phyloP scores from a whole-genome alignment of 139 green algal genomes.

The Chlamydomonas applanata region DNA sequence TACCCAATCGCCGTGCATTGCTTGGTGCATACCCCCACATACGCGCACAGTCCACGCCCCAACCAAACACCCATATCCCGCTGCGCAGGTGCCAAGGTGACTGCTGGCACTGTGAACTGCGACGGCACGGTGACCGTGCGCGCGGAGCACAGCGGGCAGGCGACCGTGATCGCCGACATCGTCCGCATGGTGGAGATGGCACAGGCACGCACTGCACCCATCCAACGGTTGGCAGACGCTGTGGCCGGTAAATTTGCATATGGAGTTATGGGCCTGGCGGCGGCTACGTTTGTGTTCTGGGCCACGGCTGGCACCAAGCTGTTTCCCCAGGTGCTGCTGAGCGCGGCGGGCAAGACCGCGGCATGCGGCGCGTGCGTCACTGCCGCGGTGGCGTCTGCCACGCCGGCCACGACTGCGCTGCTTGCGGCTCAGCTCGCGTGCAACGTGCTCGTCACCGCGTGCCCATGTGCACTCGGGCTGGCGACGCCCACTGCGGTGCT shows the following conservation, averaged over 20 bases:
- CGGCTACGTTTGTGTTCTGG: conserved; percentile 84
- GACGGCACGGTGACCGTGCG: conserved; percentile 70
- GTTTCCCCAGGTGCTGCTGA: conserved; percentile 63
- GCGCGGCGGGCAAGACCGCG: neutral
- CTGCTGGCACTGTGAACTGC: conserved; percentile 83
- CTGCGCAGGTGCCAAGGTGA: conserved; percentile 64
- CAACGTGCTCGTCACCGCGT: conserved; percentile 93
- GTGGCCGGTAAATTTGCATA: conserved; percentile 79
- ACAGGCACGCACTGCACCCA: conserved; percentile 67
- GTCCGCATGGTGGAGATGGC: conserved; percentile 79
- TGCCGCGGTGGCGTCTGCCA: conserved; percentile 11
- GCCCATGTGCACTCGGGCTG: conserved; percentile 91
- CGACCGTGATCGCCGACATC: conserved; percentile 84
- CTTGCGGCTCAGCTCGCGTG: conserved; percentile 80
- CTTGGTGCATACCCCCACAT: too few species aligned
- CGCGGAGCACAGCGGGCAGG: conserved; percentile 62
- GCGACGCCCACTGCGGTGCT: conserved; percentile 91
- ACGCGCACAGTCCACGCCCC: too few species aligned
- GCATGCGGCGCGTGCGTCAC: conserved; percentile 10
- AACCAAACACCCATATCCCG: too few species aligned
- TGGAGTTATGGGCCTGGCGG: conserved; percentile 74
- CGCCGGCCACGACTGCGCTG: conserved; percentile 31
- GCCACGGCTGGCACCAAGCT: conserved; percentile 48
- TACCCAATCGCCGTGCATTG: too few species aligned
- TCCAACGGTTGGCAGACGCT: conserved; percentile 82